Base-by-base conservation (phyloP, 805 yeast genomes). In the Candida loeiensis region DNA sequence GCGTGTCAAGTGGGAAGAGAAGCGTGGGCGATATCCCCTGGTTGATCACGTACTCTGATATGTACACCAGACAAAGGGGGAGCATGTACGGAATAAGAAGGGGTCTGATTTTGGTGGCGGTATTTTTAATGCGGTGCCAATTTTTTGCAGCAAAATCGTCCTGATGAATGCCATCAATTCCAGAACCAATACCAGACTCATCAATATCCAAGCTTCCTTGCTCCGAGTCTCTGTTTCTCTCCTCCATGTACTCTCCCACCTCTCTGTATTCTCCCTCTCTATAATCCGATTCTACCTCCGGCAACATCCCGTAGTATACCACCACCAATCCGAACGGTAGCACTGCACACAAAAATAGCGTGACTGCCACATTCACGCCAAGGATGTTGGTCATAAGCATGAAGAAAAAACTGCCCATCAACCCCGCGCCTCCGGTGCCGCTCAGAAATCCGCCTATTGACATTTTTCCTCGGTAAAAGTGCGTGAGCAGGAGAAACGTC, bases 391-490 rank as follows among this genome's bases (percentile, higher is more conserved):
- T 91, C 50, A 86, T 45, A 1, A 83, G 48, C 73, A 91, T 53
- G 54, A 77, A 90, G 11, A 75, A 54, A 39, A 84, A 85, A 40
- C 90, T 79, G 0, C 98, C 99, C 14, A 77, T 73, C 4, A 91
- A 59, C 0, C 99, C 99, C 1, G 99, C 98, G 14, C 88, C 95
- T 3, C 99, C 98, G 0, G 98, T 91, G 1, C 99, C 99, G 6
- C 89, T 77, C 15, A 95, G 85, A 79, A 95, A 91, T 0, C 95
- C 97, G 36, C 82, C 79, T 34, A 91, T 66, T 6, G 41, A 24
- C 3, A 95, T 69, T n/a, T 56, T 49, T 13, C 70, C 69, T 14
- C 69, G 73, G 58, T 79, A 88, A 51, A 69, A 82, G 55, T 90
- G 96, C 1, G 96, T 87, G 59, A 91, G 64, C 57, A 86, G 95